Evolutionary conservation across 1,284 basidiomycete species (phyloP).

Genomic region (Grifola frondosa): DNA sequence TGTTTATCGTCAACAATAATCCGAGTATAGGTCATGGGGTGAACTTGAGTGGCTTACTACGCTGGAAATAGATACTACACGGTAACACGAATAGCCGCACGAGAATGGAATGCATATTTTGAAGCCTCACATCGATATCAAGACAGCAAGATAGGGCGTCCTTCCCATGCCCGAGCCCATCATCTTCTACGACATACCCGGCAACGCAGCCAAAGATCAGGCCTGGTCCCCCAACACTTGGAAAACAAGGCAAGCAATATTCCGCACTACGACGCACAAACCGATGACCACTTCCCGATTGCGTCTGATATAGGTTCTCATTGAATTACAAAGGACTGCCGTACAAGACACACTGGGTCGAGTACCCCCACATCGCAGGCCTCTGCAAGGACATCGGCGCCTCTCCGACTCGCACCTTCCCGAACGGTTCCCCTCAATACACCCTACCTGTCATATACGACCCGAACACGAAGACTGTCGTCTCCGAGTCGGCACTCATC

Average conservation of each 20-base stretch:
- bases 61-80: too few species aligned
- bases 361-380: slow-evolving; percentile 36
- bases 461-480: slow-evolving; percentile 23
- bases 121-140: too few species aligned
- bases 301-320: slow-evolving; percentile 21
- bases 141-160: not conserved
- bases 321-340: slow-evolving; percentile 36
- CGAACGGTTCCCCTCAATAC: slow-evolving; percentile 28
- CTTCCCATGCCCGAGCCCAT: slow-evolving; percentile 8
- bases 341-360: slow-evolving; percentile 36
- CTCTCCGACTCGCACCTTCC: slow-evolving; percentile 18
- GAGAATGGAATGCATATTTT: too few species aligned
- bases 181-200: slow-evolving; percentile 25
- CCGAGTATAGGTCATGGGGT: too few species aligned
- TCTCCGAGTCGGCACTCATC: slow-evolving; percentile 34
- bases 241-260: slow-evolving; percentile 26
- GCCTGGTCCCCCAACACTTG: slow-evolving; percentile 22
- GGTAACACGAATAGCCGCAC: too few species aligned
- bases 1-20: too few species aligned
- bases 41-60: too few species aligned
- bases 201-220: slow-evolving; percentile 1
- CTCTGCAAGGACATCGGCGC: slow-evolving; percentile 30
- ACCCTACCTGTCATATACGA: slow-evolving; percentile 36
- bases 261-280: not conserved
- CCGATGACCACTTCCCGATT: not conserved